Evolutionary conservation across 176 grass and related monocot species (phyloP).

Genomic region (Leersia perrieri): DNA sequence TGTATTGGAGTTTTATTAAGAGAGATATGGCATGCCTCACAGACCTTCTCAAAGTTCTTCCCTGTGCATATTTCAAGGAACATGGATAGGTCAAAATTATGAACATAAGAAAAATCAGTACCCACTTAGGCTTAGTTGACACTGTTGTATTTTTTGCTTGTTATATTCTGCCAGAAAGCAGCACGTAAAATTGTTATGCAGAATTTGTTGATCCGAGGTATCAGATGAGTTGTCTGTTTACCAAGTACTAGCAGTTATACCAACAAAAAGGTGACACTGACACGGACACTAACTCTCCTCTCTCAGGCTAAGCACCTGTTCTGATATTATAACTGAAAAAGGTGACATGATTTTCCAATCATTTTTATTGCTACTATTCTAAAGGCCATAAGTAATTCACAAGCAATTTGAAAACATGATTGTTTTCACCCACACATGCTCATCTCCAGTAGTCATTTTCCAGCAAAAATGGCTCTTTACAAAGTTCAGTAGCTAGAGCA

Average conservation of each 20-base stretch:
- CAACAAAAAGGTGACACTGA: not conserved
- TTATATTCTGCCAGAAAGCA: not conserved
- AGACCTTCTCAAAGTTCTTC: conserved; percentile 91
- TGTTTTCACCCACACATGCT: not conserved
- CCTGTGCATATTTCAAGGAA: conserved; percentile 48
- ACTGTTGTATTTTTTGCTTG: not conserved
- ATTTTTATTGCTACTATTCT: not conserved
- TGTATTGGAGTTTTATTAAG: conserved; percentile 92
- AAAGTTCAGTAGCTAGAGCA: not conserved
- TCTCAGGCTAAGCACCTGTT: too few species aligned
- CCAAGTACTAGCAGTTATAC: not conserved
- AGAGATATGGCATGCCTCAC: conserved; percentile 88
- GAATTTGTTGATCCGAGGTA: not conserved
- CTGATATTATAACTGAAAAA: not conserved
- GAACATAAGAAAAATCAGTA: not conserved
- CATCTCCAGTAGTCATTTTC: not conserved
- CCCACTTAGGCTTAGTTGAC: not conserved
- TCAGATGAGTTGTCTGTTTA: not conserved
- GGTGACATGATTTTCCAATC: not conserved
- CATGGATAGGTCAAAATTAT: not conserved
- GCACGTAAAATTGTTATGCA: too few species aligned
- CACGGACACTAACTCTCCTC: too few species aligned
- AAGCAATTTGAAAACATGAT: not conserved
- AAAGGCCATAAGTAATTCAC: not conserved
- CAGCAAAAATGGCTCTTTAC: not conserved